Evolutionary conservation across 495 filamentous ascomycete genomes (phyloP).

Genomic region (Glarea lozoyensis): DNA sequence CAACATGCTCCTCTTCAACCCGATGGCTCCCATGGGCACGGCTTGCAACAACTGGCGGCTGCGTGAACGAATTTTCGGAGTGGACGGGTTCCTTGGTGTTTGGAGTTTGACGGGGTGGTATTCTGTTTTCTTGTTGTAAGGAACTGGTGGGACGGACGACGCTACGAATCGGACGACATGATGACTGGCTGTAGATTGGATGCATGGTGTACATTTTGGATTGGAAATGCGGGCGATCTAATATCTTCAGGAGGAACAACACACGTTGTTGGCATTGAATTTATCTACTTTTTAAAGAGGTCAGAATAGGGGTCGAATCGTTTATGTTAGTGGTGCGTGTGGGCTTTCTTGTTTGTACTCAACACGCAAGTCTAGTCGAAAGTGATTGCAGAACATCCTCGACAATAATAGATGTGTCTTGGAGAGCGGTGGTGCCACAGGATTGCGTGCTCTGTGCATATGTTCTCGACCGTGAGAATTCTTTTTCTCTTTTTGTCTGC

Average conservation of each 20-base stretch:
- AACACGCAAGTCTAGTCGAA: too few relatives aligned
- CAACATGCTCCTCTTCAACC: constrained; percentile 5
- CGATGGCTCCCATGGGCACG: constrained; percentile 1
- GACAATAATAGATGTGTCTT: not conserved
- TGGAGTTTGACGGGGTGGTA: not conserved
- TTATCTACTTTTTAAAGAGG: too few relatives aligned
- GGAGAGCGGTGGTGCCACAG: not conserved
- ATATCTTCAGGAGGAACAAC: too few relatives aligned
- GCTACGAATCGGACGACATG: constrained; percentile 19
- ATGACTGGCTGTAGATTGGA: constrained; percentile 20
- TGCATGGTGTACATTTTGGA: constrained; percentile 14
- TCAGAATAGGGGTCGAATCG: too few relatives aligned
- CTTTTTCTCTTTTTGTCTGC: too few relatives aligned
- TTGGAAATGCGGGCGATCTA: too few relatives aligned
- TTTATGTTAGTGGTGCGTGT: too few relatives aligned
- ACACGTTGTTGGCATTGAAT: too few relatives aligned
- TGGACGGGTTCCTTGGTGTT: not conserved
- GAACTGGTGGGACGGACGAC: constrained; percentile 1
- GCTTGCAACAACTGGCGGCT: constrained; percentile 10
- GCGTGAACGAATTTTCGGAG: not conserved
- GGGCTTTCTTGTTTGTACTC: too few relatives aligned
- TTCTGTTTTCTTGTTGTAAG: constrained; percentile 14
- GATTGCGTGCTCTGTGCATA: too few relatives aligned
- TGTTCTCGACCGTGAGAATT: too few relatives aligned
- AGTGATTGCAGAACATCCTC: too few relatives aligned